Evolutionary conservation across 345 rosid genomes (phyloP).

Genomic region (Jatropha curcas): DNA sequence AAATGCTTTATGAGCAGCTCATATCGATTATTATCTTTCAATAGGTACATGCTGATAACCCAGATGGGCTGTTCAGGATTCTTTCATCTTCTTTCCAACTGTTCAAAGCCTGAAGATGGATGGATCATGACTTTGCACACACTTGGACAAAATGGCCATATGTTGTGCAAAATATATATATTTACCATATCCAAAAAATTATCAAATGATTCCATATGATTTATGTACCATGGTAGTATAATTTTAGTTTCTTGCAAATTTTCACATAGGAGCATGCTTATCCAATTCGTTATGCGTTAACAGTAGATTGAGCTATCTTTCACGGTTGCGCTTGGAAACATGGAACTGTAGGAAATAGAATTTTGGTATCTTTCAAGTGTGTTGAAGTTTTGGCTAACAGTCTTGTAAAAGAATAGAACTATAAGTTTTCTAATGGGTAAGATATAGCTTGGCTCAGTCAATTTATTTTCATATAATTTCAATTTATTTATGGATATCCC

Average conservation of each 20-base stretch:
- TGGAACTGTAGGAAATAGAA: too few species aligned
- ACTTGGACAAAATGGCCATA: neutral
- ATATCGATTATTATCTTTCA: neutral
- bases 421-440: too few species aligned
- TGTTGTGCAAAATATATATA: too few species aligned
- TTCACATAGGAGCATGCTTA: too few species aligned
- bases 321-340: too few species aligned
- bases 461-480: too few species aligned
- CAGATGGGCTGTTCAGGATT: slow-evolving; percentile 89
- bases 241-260: neutral
- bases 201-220: neutral
- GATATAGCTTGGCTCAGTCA: neutral
- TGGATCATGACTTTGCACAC: too few species aligned
- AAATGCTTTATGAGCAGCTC: neutral
- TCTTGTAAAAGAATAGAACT: neutral
- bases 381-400: neutral
- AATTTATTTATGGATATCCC: too few species aligned
- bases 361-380: neutral
- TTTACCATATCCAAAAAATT: too few species aligned
- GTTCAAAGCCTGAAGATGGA: slow-evolving; percentile 31
- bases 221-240: neutral
- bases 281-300: too few species aligned
- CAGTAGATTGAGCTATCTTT: too few species aligned
- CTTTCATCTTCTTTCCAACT: slow-evolving; percentile 75
- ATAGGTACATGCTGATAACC: slow-evolving; percentile 94